These are phyloP conservation scores for Quercus phellos DNA, from an alignment of 331 rosid genomes.

Conservation along the genomic window DNA sequence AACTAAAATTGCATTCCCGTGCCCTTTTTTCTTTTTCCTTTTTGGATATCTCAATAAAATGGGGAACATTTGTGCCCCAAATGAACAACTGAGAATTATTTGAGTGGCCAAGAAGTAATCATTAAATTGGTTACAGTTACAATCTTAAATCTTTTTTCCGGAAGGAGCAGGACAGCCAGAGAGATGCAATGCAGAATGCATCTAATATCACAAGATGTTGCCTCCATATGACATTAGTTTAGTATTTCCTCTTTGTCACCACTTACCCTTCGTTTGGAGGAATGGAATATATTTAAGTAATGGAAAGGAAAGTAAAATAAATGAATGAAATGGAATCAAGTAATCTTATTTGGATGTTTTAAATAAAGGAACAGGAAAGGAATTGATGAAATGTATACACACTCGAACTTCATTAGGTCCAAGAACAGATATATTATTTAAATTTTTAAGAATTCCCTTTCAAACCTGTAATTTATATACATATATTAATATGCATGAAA, in stretches of 20 bases:
- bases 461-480: background rate
- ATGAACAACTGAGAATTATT: background rate
- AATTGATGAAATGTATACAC: background rate
- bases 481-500: background rate
- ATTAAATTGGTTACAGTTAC: too few species aligned
- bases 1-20: background rate
- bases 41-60: too few species aligned
- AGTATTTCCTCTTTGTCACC: background rate
- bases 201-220: background rate
- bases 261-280: background rate
- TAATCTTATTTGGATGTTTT: too few species aligned
- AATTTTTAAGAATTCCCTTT: background rate
- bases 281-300: too few species aligned
- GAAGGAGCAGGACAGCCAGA: background rate
- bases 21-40: background rate
- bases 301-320: too few species aligned
- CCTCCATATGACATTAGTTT: background rate
- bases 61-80: background rate
- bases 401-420: background rate
- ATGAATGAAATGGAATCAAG: too few species aligned
- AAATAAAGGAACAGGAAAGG: too few species aligned
- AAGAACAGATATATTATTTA: background rate
- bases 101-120: background rate
- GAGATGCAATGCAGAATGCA: background rate
- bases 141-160: background rate